Evolutionary conservation across 345 rosid species (phyloP).

Genomic region (Dipteronia dyeriana): DNA sequence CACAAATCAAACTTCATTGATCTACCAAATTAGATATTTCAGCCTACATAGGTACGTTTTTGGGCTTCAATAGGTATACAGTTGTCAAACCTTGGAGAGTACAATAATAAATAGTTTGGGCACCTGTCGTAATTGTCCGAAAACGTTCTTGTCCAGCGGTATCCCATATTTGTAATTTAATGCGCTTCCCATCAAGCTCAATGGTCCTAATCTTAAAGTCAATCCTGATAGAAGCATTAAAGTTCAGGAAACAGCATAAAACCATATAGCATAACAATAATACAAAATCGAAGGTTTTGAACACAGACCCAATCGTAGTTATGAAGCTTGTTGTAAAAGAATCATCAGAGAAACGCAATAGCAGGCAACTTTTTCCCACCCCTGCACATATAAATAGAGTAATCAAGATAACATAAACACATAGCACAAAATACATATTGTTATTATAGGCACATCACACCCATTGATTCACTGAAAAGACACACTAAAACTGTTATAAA

Average conservation of each 20-base stretch:
- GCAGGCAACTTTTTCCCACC: conserved; percentile 90
- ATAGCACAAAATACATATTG: background rate
- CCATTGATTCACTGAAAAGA: background rate
- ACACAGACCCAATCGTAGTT: conserved; percentile 78
- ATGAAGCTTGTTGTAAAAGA: conserved; percentile 90
- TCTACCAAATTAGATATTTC: background rate
- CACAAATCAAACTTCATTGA: background rate
- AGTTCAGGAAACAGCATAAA: conserved; percentile 6
- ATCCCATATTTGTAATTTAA: conserved; percentile 77
- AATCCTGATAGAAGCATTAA: conserved; percentile 36
- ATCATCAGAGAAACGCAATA: conserved; percentile 89
- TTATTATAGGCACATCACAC: background rate
- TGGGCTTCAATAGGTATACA: background rate
- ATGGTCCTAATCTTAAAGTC: conserved; percentile 72
- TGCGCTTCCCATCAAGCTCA: conserved; percentile 75
- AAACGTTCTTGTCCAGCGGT: conserved; percentile 69
- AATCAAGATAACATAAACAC: background rate
- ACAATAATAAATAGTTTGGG: background rate
- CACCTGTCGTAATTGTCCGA: conserved; percentile 59
- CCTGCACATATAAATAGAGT: conserved; percentile 41
- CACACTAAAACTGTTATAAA: background rate
- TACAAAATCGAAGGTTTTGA: background rate
- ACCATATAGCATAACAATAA: background rate
- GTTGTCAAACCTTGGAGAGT: background rate
- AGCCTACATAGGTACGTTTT: background rate